Evolutionary conservation across 1,139 yeast species (phyloP).

Genomic region (Geotrichum australiense): DNA sequence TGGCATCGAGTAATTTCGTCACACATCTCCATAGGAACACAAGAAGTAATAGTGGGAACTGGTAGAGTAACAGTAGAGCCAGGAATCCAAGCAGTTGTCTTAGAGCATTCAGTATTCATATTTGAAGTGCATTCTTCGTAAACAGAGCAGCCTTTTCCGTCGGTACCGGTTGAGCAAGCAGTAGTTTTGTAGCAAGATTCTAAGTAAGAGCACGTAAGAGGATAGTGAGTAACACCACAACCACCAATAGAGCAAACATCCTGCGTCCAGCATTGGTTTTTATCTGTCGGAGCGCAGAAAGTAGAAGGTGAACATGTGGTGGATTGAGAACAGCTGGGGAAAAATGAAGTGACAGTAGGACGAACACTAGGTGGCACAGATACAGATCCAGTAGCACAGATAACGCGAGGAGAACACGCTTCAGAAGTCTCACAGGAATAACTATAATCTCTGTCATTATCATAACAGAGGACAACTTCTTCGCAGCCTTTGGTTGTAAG

Average conservation of each 20-base stretch:
- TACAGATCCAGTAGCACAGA: constrained; percentile 30
- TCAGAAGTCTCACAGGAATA: constrained; percentile 32
- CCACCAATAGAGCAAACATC: constrained; percentile 1
- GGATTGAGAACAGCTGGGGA: constrained; percentile 1
- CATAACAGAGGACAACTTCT: constrained; percentile 5
- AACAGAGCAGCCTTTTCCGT: constrained; percentile 2
- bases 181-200: constrained; percentile 33
- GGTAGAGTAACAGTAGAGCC: constrained; percentile 24
- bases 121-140: constrained; percentile 16
- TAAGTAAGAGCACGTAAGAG: constrained; percentile 1
- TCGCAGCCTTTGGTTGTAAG: constrained; percentile 3
- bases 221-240: constrained; percentile 5
- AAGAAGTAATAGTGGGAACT: constrained; percentile 19
- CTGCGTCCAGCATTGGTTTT: neutral
- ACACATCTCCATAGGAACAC: constrained; percentile 12
- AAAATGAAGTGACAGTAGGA: constrained; percentile 5
- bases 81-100: constrained; percentile 24
- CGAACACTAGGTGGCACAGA: neutral
- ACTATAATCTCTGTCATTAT: constrained; percentile 30
- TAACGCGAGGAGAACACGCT: constrained; percentile 32
- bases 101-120: constrained; percentile 21
- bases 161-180: constrained; percentile 24
- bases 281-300: neutral
- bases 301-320: constrained; percentile 1
- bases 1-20: constrained; percentile 3